These are phyloP conservation scores for Colletotrichum endophyticum DNA, from an alignment of 2,329 filamentous ascomycete species.

Conservation along the genomic window DNA sequence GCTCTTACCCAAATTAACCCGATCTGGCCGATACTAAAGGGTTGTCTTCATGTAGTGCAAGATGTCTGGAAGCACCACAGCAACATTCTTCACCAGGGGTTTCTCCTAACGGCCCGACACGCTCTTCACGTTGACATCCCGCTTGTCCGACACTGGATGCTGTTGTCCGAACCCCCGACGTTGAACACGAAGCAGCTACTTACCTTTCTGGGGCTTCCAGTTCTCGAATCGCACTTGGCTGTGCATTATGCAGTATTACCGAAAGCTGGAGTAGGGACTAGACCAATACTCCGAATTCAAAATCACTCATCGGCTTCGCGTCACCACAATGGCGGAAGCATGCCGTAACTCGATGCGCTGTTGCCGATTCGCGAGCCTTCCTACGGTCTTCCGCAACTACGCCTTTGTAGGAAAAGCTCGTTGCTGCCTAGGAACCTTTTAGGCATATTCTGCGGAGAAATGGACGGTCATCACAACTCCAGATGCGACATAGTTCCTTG, in stretches of 20 bases:
- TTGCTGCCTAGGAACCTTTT: background rate
- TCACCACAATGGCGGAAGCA: background rate
- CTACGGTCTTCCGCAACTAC: background rate
- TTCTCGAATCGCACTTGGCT: background rate
- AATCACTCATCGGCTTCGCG: background rate
- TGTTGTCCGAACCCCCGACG: background rate
- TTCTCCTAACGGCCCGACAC: background rate
- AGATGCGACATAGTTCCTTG: background rate
- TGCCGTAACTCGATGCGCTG: background rate
- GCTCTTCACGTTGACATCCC: background rate
- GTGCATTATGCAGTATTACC: background rate
- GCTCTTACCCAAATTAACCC: background rate
- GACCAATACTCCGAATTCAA: background rate
- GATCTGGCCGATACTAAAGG: background rate
- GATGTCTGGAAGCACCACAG: background rate
- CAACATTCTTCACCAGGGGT: background rate
- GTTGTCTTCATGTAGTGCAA: background rate
- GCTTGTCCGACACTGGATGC: background rate
- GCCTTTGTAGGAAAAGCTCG: background rate
- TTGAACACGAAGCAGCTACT: background rate
- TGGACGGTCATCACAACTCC: background rate
- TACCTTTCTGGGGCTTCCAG: background rate
- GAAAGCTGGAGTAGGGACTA: background rate
- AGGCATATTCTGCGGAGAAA: background rate
- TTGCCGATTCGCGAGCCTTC: background rate